A percentile compares a stretch with the other conserved stretches of the same genome.
Evolutionary conservation across 2,329 filamentous ascomycete genomes (phyloP).

Genomic region (Ophiostoma montium): DNA sequence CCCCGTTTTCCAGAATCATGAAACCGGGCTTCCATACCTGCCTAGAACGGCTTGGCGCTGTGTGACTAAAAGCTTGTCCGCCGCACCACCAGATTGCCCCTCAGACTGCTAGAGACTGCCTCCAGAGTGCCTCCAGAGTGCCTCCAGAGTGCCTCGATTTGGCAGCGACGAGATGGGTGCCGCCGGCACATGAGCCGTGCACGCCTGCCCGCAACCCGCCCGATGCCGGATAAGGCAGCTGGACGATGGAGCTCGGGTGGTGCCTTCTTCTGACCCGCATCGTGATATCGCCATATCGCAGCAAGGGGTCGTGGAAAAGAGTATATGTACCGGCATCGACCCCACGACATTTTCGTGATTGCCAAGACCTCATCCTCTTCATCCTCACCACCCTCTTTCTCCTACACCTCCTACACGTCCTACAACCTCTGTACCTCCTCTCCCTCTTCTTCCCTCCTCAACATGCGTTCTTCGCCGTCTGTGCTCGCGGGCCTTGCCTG

Average conservation of each 20-base stretch:
- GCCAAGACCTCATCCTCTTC: not conserved
- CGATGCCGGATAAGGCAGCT: not conserved
- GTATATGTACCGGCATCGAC: not conserved
- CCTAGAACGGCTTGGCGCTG: not conserved
- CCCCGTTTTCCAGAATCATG: not conserved
- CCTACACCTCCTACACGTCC: not conserved
- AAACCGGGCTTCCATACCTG: not conserved
- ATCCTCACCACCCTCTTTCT: not conserved
- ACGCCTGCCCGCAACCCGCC: not conserved
- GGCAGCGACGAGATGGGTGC: no score
- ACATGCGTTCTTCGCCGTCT: not conserved
- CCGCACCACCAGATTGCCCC: not conserved
- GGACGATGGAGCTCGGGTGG: not conserved
- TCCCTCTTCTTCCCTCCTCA: not conserved
- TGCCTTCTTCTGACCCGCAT: not conserved
- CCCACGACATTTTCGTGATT: not conserved
- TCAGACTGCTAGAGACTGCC: no score
- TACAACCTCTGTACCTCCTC: no score
- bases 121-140: no score
- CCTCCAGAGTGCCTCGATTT: no score
- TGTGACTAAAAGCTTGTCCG: not conserved
- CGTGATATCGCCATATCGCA: not conserved
- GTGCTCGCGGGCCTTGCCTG: not conserved
- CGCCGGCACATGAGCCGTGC: not conserved
- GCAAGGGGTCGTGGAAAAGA: not conserved